Conservation (phyloP, 768 basidiomycete genomes). For the Crepidotus variabilis region DNA sequence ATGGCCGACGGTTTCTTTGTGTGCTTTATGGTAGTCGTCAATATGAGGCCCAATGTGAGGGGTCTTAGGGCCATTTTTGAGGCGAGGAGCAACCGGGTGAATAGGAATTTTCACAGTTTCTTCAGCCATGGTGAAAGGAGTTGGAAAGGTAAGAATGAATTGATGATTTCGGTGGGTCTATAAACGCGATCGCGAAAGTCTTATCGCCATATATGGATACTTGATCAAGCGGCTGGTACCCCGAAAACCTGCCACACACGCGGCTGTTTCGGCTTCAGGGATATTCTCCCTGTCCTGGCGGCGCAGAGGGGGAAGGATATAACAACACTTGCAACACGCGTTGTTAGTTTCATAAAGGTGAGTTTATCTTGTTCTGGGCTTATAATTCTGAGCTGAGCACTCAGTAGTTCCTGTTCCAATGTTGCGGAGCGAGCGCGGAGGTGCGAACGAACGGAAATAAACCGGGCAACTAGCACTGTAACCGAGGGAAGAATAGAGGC, state of each 20-base stretch:
- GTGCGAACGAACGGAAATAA: constrained; percentile 20
- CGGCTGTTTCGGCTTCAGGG: constrained; percentile 15
- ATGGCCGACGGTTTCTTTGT: constrained; percentile 69
- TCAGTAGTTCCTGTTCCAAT: constrained; percentile 12
- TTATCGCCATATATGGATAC: constrained; percentile 8
- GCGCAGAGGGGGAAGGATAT: neutral
- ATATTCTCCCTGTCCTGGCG: neutral
- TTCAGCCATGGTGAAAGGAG: constrained; percentile 36
- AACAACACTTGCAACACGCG: constrained; percentile 3
- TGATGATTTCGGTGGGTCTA: constrained; percentile 10
- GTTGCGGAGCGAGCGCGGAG: constrained; percentile 23
- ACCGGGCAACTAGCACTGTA: constrained; percentile 5
- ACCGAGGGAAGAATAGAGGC: neutral
- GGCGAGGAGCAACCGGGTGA: constrained; percentile 76
- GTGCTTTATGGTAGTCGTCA: constrained; percentile 65
- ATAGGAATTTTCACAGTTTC: constrained; percentile 29
- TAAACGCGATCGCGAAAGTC: constrained; percentile 7
- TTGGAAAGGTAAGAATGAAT: constrained; percentile 13
- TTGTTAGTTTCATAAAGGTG: no score
- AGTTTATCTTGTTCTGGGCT: no score
- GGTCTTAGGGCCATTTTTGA: constrained; percentile 54
- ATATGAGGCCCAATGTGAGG: constrained; percentile 82
- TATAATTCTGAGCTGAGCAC: no score
- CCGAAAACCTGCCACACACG: constrained; percentile 18
- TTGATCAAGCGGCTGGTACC: constrained; percentile 13